Evolutionary conservation across 2,329 filamentous ascomycete species (phyloP).

Genomic region (Periconia macrospinosa): DNA sequence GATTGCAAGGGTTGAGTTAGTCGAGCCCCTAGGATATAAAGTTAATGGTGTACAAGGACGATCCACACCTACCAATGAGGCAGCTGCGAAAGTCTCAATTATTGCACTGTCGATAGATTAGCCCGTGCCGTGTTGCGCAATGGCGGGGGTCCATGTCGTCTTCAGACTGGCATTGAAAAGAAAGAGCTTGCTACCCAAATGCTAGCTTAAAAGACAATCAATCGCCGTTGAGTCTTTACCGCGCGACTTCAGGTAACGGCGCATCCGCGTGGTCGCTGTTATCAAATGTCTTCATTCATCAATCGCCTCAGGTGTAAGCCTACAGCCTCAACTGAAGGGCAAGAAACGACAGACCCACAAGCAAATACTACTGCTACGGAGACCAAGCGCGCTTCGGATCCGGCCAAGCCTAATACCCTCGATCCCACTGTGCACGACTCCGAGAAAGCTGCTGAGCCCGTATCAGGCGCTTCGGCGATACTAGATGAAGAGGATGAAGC

Average conservation of each 20-base stretch:
- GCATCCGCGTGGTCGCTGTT: not conserved
- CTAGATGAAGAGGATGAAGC: slow-evolving; percentile 25
- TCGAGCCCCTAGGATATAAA: not conserved
- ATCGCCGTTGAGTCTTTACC: too few relatives aligned
- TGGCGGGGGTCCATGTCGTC: slow-evolving; percentile 16
- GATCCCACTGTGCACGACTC: not conserved
- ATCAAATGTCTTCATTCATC: slow-evolving; percentile 11
- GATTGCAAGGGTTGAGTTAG: not conserved
- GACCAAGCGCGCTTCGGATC: not conserved
- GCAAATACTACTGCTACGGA: not conserved
- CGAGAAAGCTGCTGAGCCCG: slow-evolving; percentile 5
- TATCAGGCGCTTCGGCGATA: slow-evolving; percentile 8
- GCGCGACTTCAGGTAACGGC: too few relatives aligned
- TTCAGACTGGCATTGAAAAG: not conserved
- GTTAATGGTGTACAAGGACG: not conserved
- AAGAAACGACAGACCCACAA: not conserved
- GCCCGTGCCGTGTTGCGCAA: slow-evolving; percentile 15
- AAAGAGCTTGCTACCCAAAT: too few relatives aligned
- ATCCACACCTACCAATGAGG: slow-evolving; percentile 11
- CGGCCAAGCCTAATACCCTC: slow-evolving; percentile 1
- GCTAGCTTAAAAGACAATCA: too few relatives aligned
- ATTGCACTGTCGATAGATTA: slow-evolving; percentile 8
- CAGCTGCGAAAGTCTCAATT: slow-evolving; percentile 19
- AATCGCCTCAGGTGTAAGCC: slow-evolving; percentile 7
- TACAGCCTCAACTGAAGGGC: not conserved